Base-by-base conservation (phyloP, 768 basidiomycete species). In the Tulasnella calospora region DNA sequence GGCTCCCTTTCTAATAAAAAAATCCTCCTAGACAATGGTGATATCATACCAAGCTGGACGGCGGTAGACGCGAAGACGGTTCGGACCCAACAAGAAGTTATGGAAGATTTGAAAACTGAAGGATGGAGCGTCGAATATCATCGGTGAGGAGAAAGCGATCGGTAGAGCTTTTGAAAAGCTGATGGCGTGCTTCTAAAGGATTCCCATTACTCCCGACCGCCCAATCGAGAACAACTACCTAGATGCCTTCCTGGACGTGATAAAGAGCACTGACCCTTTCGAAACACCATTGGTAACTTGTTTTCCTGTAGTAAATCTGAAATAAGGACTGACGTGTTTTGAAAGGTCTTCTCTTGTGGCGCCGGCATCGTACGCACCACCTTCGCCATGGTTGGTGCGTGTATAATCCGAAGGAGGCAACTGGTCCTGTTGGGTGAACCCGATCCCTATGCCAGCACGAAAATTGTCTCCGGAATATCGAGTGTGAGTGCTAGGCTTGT, bases 81-180 rank as follows among this genome's bases (percentile, higher is more conserved):
- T n/a, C 89, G 89, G 82, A 98, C 98, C 0, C 92, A 92, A 10
- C 87, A 90, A 71, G 96, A 99, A 83, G 87, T 99, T 12, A 98
- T 93, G 91, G 90, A 90, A 78, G 85, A 87, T 71, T 90, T 96
- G 89, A 91, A 89, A 81, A 84, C 84, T 13, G 88, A 94, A 72
- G 97, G 96, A 13, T 99, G 95, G 95, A 92, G 90, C 81, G 92
- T 98, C n/a, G 94, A 96, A 88, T 96, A 96, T 84, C 88, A 93
- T 82, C 91, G 96, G 90, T 92, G 85, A 46, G 85, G 82, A 51
- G 36, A 1, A 41, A n/a, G 47, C 27, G 30, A 36, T 12, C 19
- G 23, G 35, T 21, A 47, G 13, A 17, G 74, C 3, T 23, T 51
- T 23, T 21, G 2, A 51, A 23, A n/a, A 30, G 74, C 13, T 57